Evolutionary conservation across 2,329 filamentous ascomycete genomes (phyloP), one percentile per base, ranked within the genome.

Genomic region (Ampelomyces quisqualis): DNA sequence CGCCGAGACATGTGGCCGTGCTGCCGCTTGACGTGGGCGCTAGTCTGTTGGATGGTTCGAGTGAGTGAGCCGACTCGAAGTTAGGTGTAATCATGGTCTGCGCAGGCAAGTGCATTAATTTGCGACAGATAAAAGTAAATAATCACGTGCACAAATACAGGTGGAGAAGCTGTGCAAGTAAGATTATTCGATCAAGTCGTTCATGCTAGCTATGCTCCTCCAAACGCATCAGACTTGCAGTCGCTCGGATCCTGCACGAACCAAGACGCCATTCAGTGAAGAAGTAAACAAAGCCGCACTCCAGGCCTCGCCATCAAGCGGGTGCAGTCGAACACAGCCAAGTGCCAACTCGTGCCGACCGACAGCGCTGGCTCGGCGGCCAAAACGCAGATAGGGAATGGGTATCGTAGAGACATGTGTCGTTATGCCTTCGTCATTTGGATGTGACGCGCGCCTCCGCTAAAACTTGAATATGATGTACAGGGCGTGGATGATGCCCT

Each of bases 391-490:
- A 49, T 26, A 40, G 36, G 35, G 40, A 37, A 36, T 57, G 64
- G 63, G 63, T 68, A 69, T 70, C 62, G 59, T 61, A 49, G 48
- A 38, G 49, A 38, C 47, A 33, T 21, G 18, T 14, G 23, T 37
- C 31, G 42, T 53, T 47, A 48, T 44, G 47, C 29, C 35, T 34
- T 40, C 38, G 40, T 49, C 30, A 32, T 41, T 45, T 43, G 21
- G 21, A n/a, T 34, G 30, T 45, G 36, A 29, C 36, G 39, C 35
- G 41, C 40, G 43, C 40, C 45, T 34, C 50, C 47, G 37, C 71
- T 88, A 94, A 69, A 90, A 91, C 74, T 91, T 93, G 62, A 93
- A 78, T 58, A 95, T 93, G 65, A 95, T 90, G 79, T 93, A 95
- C 76, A 95, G 74, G 49, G 90, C 90, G 77, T 95, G 90, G 70